Percentiles rank a stretch among this genome's conserved stretches.
phyloP scores from a whole-genome alignment of 2,329 filamentous ascomycete genomes.

The Chalaropsis ovoidea region DNA sequence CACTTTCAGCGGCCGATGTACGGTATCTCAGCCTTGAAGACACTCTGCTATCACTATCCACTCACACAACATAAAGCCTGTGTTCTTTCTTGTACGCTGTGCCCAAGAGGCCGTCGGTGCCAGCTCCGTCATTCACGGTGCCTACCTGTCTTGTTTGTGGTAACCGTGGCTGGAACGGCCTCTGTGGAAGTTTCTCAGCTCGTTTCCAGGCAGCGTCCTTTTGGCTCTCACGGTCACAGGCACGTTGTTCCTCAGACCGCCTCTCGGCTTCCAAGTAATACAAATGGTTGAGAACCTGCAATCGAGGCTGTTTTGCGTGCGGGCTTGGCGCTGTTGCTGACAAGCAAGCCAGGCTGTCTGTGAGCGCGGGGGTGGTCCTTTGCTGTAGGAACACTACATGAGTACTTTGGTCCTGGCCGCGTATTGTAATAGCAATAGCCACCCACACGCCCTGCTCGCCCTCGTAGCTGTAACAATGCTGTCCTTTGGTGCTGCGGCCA shows the following conservation, averaged over 20 bases:
- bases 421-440: no score
- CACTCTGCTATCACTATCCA: not conserved
- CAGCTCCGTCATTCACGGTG: not conserved
- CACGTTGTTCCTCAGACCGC: conserved; percentile 3
- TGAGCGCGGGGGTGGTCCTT: not conserved
- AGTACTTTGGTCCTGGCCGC: not conserved
- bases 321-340: not conserved
- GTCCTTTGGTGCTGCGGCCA: not conserved
- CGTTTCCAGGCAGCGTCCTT: not conserved
- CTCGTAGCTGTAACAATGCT: not conserved
- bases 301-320: not conserved
- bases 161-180: conserved; percentile 10
- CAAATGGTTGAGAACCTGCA: not conserved
- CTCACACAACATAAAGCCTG: not conserved
- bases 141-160: not conserved
- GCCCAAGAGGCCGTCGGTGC: not conserved
- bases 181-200: not conserved
- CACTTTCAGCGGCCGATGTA: no score
- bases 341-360: not conserved
- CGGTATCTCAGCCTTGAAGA: no score
- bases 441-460: no score
- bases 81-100: not conserved
- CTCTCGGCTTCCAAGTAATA: conserved; percentile 5
- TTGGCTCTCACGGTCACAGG: not conserved
- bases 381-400: not conserved